Evolutionary conservation across 306 rosid species (phyloP).

Genomic region (Hylodesmum podocarpum): DNA sequence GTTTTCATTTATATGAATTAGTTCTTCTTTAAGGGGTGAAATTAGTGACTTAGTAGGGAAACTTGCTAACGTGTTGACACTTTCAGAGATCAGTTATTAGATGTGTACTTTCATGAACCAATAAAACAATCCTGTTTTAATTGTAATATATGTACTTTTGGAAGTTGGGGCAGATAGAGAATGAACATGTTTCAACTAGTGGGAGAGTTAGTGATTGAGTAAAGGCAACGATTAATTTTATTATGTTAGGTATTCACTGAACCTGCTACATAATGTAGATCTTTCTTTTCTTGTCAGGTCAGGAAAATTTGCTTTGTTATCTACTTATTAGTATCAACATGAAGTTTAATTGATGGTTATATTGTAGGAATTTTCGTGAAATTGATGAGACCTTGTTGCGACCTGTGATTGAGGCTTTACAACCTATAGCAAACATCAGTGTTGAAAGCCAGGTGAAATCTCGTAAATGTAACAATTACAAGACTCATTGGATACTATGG

Average conservation of each 20-base stretch:
- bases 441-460: slow-evolving; percentile 86
- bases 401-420: slow-evolving; percentile 72
- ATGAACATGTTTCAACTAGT: background rate
- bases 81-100: background rate
- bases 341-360: slow-evolving; percentile 23
- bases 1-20: background rate
- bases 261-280: background rate
- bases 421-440: slow-evolving; percentile 69
- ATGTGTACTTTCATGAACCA: background rate
- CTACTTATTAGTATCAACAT: background rate
- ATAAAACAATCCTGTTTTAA: background rate
- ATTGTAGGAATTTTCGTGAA: slow-evolving; percentile 68
- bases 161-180: background rate
- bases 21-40: background rate
- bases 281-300: background rate
- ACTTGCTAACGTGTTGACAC: background rate
- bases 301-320: slow-evolving; percentile 24
- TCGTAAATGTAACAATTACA: background rate
- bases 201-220: background rate
- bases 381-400: slow-evolving; percentile 66
- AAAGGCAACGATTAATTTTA: background rate
- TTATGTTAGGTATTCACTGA: background rate
- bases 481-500: slow-evolving; percentile 3
- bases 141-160: background rate
- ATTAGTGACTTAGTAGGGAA: background rate